Evolutionary conservation across 1,139 yeast species (phyloP), one percentile per base, ranked within the genome.

Genomic region (Suhomyces atakaporum): DNA sequence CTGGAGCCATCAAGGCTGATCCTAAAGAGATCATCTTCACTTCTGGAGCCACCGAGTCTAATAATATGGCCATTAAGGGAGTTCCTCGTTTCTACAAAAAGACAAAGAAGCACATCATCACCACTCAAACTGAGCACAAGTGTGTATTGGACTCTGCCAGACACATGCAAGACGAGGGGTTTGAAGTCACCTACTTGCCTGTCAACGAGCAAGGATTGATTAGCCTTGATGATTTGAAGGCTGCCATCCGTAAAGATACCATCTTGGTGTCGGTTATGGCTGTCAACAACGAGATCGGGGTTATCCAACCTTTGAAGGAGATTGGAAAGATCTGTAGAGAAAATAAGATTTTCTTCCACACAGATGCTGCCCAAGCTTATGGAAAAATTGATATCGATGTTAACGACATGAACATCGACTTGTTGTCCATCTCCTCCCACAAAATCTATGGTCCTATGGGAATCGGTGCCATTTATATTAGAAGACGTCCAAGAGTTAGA

Each of bases 381-480:
- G 99, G 99, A 46, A 94, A 94, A 63, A 78, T 94, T 39, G 88
- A 89, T 35, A 68, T 92, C 39, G 97, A 92, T 56, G 99, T 92
- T 43, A 89, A 94, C 67, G 87, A 83, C 51, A 79, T 83, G 84
- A 89, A 92, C 60, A 86, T 92, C 53, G 99, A 92, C 63, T 68
- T 90, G 49, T 73, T 94, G 81, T 88, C 97, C 14, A 85, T 92
- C 43, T 87, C 96, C 0, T 90, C 96, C 3, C 99, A 92, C 68
- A 92, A 92, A 69, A 84, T 94, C 43, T 92, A 94, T 62, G 99
- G 98, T 4, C 99, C 99, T 47, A 92, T 84, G 77, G 99, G 99
- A 45, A 78, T 89, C 47, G 99, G 99, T 54, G 99, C 98, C 11
- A 73, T 90, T 52, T 92, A 78, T 58, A 92, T 94, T 26, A 82